These are phyloP conservation scores for Saccharomyces hybrid DNA, from an alignment of 1,139 yeast genomes.

Conservation along the genomic window DNA sequence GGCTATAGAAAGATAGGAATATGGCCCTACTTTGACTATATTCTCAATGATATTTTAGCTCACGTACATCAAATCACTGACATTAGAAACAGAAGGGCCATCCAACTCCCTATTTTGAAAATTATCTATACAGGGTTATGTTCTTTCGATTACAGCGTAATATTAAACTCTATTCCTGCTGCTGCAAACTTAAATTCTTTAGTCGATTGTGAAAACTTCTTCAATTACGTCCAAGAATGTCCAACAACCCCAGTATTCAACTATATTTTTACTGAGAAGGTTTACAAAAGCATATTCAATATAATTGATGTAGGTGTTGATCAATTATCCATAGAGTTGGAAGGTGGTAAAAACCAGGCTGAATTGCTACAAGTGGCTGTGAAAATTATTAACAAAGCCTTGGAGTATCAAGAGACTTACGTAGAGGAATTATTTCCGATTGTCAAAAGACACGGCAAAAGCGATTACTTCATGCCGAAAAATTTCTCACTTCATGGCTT, in stretches of 20 bases:
- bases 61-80: conserved; percentile 30
- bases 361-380: conserved; percentile 36
- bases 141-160: conserved; percentile 58
- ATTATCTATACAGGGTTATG: conserved; percentile 47
- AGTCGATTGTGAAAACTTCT: conserved; percentile 38
- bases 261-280: conserved; percentile 52
- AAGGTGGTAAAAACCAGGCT: conserved; percentile 32
- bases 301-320: conserved; percentile 54
- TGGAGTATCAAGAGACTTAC: conserved; percentile 49
- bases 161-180: conserved; percentile 43
- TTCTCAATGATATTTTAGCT: conserved; percentile 58
- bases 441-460: conserved; percentile 31
- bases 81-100: conserved; percentile 36
- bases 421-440: conserved; percentile 44
- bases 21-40: conserved; percentile 73
- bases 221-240: conserved; percentile 43
- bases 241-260: conserved; percentile 64
- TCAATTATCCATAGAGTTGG: conserved; percentile 37
- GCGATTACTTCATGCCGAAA: conserved; percentile 39
- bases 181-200: conserved; percentile 46
- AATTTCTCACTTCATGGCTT: conserved; percentile 56
- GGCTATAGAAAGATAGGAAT: conserved; percentile 59
- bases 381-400: conserved; percentile 40
- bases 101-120: conserved; percentile 49
- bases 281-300: conserved; percentile 48